phyloP scores from a whole-genome alignment of 192 early-diverging fungal genomes.

The Podila clonocystis region DNA sequence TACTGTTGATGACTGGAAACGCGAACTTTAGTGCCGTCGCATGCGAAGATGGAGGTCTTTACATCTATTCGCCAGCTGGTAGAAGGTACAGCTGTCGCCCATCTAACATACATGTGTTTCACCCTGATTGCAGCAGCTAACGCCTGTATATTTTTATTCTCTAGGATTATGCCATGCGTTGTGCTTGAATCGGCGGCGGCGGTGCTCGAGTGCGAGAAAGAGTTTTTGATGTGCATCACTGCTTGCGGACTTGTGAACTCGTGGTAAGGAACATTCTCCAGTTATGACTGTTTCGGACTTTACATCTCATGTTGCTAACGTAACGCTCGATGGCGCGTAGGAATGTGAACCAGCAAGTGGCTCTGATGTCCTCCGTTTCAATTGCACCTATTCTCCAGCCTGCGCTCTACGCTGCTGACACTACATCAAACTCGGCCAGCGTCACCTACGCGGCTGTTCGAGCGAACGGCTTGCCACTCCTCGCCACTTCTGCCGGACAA shows the following conservation, averaged over 20 bases:
- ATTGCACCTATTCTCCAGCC: constrained; percentile 71
- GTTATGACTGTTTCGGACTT: background rate
- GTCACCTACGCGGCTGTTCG: constrained; percentile 67
- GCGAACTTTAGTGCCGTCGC: constrained; percentile 65
- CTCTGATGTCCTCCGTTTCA: constrained; percentile 63
- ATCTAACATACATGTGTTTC: background rate
- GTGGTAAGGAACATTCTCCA: constrained; percentile 59
- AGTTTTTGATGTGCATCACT: constrained; percentile 74
- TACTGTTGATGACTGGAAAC: constrained; percentile 71
- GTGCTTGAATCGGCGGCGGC: constrained; percentile 70
- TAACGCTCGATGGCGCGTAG: constrained; percentile 39
- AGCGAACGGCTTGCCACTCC: constrained; percentile 69
- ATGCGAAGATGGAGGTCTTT: constrained; percentile 73
- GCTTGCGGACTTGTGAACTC: constrained; percentile 69
- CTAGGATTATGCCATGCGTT: constrained; percentile 75
- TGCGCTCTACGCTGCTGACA: constrained; percentile 43
- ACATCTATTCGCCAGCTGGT: constrained; percentile 75
- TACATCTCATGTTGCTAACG: background rate
- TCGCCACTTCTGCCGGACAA: constrained; percentile 70
- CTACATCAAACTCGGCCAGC: constrained; percentile 43
- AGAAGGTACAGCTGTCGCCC: constrained; percentile 58
- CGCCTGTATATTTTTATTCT: background rate
- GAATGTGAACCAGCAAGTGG: constrained; percentile 67
- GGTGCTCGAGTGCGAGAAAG: constrained; percentile 62
- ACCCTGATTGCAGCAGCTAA: background rate